Percentiles rank a stretch among this genome's conserved stretches.
Conservation (phyloP, 495 filamentous ascomycete species). For the Letharia lupina region DNA sequence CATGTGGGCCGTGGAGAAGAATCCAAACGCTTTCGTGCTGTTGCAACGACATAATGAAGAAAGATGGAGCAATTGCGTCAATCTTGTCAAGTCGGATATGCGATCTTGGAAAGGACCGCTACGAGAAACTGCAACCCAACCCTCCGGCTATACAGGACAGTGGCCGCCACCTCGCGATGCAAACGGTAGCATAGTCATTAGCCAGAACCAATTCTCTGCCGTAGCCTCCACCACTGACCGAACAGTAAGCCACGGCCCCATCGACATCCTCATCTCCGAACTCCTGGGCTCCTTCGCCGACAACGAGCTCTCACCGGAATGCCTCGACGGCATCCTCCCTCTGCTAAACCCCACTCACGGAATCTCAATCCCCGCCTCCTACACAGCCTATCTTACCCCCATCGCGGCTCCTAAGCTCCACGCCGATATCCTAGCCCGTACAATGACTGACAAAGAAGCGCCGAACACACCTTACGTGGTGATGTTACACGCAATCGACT, state of each 20-base stretch:
- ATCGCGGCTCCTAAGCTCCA: conserved; percentile 83
- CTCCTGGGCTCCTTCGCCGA: conserved; percentile 88
- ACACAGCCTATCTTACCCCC: conserved; percentile 84
- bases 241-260: conserved; percentile 42
- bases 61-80: conserved; percentile 67
- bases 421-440: conserved; percentile 61
- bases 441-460: conserved; percentile 54
- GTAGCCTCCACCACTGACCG: not conserved
- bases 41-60: conserved; percentile 75
- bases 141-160: conserved; percentile 29
- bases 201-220: not conserved
- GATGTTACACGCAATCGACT: conserved; percentile 82
- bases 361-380: conserved; percentile 86
- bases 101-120: conserved; percentile 76
- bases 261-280: conserved; percentile 92
- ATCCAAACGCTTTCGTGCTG: conserved; percentile 91
- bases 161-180: conserved; percentile 3
- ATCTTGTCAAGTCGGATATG: conserved; percentile 93
- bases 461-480: conserved; percentile 86
- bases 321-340: conserved; percentile 80
- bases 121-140: conserved; percentile 21
- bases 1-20: conserved; percentile 94
- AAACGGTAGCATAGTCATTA: not conserved
- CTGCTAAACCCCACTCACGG: conserved; percentile 69
- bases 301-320: conserved; percentile 86